Evolutionary conservation across 176 grass and related monocot species (phyloP).

Genomic region (Lolium multiflorum): DNA sequence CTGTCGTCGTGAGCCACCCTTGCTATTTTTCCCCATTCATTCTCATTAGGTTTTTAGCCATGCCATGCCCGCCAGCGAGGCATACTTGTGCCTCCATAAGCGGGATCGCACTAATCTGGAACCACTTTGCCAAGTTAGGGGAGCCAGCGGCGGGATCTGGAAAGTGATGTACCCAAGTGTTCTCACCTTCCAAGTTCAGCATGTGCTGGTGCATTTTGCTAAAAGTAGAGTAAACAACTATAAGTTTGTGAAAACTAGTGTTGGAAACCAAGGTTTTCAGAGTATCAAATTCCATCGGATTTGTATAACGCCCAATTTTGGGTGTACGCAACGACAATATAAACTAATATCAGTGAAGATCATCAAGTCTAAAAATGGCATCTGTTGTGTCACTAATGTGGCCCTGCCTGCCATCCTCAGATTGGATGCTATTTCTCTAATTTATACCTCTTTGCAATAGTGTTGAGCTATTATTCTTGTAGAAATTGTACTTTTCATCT

Average conservation of each 20-base stretch:
- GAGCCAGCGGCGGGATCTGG: background rate
- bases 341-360: background rate
- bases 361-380: background rate
- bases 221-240: background rate
- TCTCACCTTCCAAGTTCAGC: background rate
- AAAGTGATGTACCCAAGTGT: background rate
- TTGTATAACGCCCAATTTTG: background rate
- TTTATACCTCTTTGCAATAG: background rate
- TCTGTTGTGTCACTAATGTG: background rate
- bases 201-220: background rate
- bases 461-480: background rate
- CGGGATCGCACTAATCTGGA: background rate
- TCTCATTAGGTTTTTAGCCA: background rate
- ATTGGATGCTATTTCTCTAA: background rate
- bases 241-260: background rate
- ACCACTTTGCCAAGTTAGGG: background rate
- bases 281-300: background rate
- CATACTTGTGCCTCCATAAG: background rate
- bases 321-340: background rate
- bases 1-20: background rate
- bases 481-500: no score
- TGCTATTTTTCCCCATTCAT: background rate
- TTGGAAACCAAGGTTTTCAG: background rate
- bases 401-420: background rate
- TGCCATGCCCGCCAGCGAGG: background rate